Conservation (phyloP, 192 early-diverging fungal genomes). For the Linnemannia exigua region DNA sequence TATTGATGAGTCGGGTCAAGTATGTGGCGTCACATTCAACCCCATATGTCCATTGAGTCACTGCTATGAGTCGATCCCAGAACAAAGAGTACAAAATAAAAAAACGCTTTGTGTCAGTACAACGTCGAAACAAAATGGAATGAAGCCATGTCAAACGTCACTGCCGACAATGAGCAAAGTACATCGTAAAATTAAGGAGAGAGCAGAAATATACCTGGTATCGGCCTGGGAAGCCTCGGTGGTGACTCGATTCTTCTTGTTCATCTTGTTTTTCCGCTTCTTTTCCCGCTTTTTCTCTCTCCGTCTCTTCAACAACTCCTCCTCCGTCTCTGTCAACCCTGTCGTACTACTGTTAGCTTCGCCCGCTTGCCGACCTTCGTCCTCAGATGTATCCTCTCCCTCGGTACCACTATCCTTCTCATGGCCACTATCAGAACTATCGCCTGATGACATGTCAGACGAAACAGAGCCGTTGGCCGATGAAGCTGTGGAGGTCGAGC, state of each 20-base stretch:
- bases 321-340: conserved; percentile 13
- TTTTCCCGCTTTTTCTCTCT: conserved; percentile 39
- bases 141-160: too few species aligned
- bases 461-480: neutral
- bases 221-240: neutral
- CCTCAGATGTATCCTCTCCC: neutral
- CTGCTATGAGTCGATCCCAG: too few species aligned
- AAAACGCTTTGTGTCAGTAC: too few species aligned
- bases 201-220: neutral
- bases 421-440: neutral
- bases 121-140: too few species aligned
- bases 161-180: too few species aligned
- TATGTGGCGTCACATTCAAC: too few species aligned
- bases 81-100: too few species aligned
- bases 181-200: too few species aligned
- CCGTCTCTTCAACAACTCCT: conserved; percentile 18
- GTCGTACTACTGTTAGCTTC: neutral
- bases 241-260: conserved; percentile 34
- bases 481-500: neutral
- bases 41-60: too few species aligned
- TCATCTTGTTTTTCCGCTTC: conserved; percentile 46
- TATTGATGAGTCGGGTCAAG: too few species aligned
- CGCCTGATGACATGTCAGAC: neutral
- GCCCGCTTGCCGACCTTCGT: neutral
- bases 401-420: neutral